Conservation (phyloP, 2,329 filamentous ascomycete species). For the Ophiosphaerella herpotricha region DNA sequence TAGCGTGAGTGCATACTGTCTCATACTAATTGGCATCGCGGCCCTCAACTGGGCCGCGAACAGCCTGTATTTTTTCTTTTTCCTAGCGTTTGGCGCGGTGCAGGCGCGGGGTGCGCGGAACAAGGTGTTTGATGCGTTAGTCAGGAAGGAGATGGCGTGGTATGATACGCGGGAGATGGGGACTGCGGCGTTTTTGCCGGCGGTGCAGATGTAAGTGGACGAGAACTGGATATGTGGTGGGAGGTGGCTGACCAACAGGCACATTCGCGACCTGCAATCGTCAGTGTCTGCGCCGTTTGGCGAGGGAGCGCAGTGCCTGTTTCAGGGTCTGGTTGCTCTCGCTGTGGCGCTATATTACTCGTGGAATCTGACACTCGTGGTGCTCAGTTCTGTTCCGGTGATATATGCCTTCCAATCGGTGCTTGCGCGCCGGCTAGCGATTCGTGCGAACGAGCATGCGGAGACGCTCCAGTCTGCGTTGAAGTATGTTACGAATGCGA, state of each 20-base stretch:
- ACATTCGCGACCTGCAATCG: conserved; percentile 79
- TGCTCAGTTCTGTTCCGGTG: conserved; percentile 73
- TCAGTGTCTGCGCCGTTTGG: conserved; percentile 82
- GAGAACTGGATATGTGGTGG: no score
- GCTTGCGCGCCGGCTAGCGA: conserved; percentile 65
- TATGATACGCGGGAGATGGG: conserved; percentile 77
- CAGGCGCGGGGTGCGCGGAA: conserved; percentile 71
- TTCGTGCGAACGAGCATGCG: conserved; percentile 72
- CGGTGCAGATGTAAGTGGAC: conserved; percentile 71
- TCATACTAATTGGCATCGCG: conserved; percentile 68
- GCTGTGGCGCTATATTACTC: conserved; percentile 76
- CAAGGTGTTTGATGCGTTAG: conserved; percentile 67
- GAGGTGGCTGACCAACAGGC: conserved; percentile 55
- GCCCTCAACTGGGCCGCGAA: conserved; percentile 69
- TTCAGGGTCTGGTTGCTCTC: conserved; percentile 69
- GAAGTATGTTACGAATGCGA: conserved; percentile 70
- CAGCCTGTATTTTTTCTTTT: conserved; percentile 68
- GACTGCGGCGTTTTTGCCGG: conserved; percentile 70
- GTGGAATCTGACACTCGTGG: conserved; percentile 82
- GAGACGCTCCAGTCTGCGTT: conserved; percentile 69
- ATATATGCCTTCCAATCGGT: conserved; percentile 64
- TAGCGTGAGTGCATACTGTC: conserved; percentile 63
- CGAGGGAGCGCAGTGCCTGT: conserved; percentile 65
- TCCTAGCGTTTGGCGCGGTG: conserved; percentile 79
- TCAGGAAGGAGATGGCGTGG: conserved; percentile 79